Base-by-base conservation (phyloP, 768 basidiomycete species). In the Boletus subparvulus region DNA sequence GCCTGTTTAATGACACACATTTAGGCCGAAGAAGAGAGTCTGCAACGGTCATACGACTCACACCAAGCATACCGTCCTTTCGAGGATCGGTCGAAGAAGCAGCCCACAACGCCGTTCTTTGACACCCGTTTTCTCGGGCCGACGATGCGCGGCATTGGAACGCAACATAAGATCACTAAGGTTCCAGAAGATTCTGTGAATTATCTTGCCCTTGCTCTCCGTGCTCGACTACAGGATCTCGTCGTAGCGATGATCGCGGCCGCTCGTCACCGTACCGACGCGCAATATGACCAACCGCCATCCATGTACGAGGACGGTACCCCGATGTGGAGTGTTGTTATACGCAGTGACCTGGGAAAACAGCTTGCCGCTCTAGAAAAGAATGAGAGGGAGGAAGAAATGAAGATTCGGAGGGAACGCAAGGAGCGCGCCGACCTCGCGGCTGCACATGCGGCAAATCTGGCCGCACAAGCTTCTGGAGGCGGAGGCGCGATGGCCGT, bases 21-120 rank as follows among this genome's bases (percentile, higher is more conserved):
- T n/a, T 64, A 94, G 90, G 92, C 92, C 0, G 92, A 94, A 70
- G 92, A 94, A 74, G 92, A 93, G 69, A 79, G 82, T 4, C 73
- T 93, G 6, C 89, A 92, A 61, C 79, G 87, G 40, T 75, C 79
- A 4, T 79, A 85, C 54, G 83, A 86, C 56, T 80, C 79, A 43
- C 86, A 84, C 59, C 80, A 83, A 44, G 58, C 81, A 17, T 88
- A 85, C 66, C 83, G 88, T 13, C 72, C 82, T 1, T 86, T 83
- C 64, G 87, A 90, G 69, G 92, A 94, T 73, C 87, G 92, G 13
- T 82, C 87, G 4, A 83, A 83, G 46, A 92, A 89, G 67, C 91
- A 93, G 66, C 85, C 90, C 3, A 67, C 72, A 1, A 84, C 78
- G 30, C 87, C 90, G 5, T 76, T 83, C 33, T 89, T 95, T 56